These are phyloP conservation scores for Colletotrichum gloeosporioides DNA, from an alignment of 2,329 filamentous ascomycete genomes.

Conservation along the genomic window DNA sequence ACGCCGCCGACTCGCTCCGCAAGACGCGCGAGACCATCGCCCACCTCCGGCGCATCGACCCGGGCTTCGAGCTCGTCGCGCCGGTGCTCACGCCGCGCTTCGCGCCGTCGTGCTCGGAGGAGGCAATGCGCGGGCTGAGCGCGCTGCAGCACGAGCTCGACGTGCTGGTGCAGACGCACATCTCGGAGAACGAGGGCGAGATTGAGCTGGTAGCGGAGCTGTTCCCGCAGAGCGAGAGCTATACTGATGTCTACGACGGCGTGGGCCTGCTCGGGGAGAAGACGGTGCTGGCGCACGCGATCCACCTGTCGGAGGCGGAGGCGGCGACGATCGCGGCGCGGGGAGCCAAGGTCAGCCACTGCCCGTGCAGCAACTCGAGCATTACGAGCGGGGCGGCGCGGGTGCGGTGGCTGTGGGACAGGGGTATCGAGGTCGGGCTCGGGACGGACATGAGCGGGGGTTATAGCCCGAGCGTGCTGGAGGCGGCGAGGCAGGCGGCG, in stretches of 20 bases:
- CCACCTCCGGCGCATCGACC: conserved; percentile 73
- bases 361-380: conserved; percentile 84
- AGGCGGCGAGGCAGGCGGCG: conserved; percentile 81
- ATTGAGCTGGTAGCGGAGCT: conserved; percentile 71
- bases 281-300: conserved; percentile 85
- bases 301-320: conserved; percentile 77
- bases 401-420: conserved; percentile 76
- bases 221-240: conserved; percentile 70
- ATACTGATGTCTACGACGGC: conserved; percentile 81
- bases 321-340: conserved; percentile 65
- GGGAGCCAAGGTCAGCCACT: conserved; percentile 77
- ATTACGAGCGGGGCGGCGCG: conserved; percentile 80
- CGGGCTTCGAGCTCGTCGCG: conserved; percentile 65
- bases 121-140: conserved; percentile 69
- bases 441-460: conserved; percentile 93
- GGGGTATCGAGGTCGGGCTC: conserved; percentile 79
- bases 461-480: conserved; percentile 81
- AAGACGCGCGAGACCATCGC: conserved; percentile 65
- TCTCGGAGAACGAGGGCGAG: conserved; percentile 83
- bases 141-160: conserved; percentile 64
- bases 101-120: conserved; percentile 65
- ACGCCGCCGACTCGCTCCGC: conserved; percentile 59
- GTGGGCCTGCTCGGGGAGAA: conserved; percentile 70
- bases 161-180: conserved; percentile 84
- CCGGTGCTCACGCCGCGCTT: conserved; percentile 82